phyloP scores from a whole-genome alignment of 2,329 filamentous ascomycete species.

The Apiospora koreana region DNA sequence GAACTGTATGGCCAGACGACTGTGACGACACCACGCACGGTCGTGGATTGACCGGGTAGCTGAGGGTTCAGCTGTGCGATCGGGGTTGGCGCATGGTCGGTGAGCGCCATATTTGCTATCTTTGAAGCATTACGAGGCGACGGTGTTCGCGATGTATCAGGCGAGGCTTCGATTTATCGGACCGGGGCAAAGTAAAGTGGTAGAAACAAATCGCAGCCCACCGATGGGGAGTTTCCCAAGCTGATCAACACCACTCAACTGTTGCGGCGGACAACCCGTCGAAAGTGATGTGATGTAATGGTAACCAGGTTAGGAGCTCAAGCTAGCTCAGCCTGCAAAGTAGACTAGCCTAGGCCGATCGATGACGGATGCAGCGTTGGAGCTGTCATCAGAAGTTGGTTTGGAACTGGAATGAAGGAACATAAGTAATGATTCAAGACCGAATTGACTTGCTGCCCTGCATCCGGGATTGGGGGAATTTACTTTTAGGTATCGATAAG shows the following conservation, averaged over 20 bases:
- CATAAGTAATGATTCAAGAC: slow-evolving; percentile 6
- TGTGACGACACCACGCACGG: slow-evolving; percentile 73
- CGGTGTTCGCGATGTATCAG: not conserved
- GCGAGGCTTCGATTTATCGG: not conserved
- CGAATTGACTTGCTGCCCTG: not conserved
- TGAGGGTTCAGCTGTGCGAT: slow-evolving; percentile 58
- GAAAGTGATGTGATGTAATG: not conserved
- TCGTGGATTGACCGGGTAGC: slow-evolving; percentile 42
- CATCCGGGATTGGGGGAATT: not conserved
- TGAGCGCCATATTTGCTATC: slow-evolving; percentile 6
- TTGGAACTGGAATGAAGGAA: not conserved
- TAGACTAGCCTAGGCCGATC: not conserved
- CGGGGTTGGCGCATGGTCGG: slow-evolving; percentile 39
- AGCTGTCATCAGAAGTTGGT: slow-evolving; percentile 3
- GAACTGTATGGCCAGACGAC: slow-evolving; percentile 92
- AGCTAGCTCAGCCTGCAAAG: not conserved
- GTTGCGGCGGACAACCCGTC: not conserved
- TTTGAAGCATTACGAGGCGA: slow-evolving; percentile 5
- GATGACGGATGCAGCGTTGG: not conserved
- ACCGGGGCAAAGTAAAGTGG: not conserved
- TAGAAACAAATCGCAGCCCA: not conserved
- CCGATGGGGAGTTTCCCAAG: not conserved
- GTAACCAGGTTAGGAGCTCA: not conserved
- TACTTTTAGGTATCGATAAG: slow-evolving; percentile 3
- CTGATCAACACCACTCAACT: not conserved